Base-by-base conservation (phyloP, 2,329 filamentous ascomycete species). In the Didymella pomorum region DNA sequence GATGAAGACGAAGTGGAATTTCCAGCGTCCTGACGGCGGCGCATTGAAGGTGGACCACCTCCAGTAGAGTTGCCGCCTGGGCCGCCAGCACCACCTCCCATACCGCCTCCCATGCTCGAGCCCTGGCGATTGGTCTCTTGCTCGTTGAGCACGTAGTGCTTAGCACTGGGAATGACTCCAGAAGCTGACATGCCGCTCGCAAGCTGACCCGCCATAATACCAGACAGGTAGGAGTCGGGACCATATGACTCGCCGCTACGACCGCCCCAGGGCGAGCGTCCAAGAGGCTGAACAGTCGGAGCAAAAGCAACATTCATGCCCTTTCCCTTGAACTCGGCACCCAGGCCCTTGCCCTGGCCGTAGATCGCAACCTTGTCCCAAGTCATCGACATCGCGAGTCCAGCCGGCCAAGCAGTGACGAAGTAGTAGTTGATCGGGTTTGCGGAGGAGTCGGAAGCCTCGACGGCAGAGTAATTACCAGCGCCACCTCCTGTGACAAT, bases 21-120 rank as follows among this genome's bases (percentile, higher is more conserved):
- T 87, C 84, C 71, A 87, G 84, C 64, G 86, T 85, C 50, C 87
- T 60, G 57, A 43, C 53, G 50, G 31, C 56, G 56, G 12, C 39
- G 44, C 45, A 53, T 54, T 5, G 50, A 50, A 10, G 50, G 44
- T 45, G 50, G 56, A 0, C 31, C 39, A 6, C 56, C 56, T 3
- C 23, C 31, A 45, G 50, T 45, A 12, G 49, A 43, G 20, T 53
- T 50, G 20, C 37, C 31, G 9, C 44, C 51, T 33, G 56, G 9
- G 7, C 47, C 46, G 11, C 53, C 53, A 11, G 37, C 14, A 18
- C 44, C 52, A 18, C 54, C 54, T 8, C 26, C 41, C 14, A 35
- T 35, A 18, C 42, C 50, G 18, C 56, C 56, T 21, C 52, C 47
- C 7, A n/a, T 16, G 23, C 28, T 47, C 20, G 57, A 56, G 21